These are phyloP conservation scores for Sporothrix pallida DNA, from an alignment of 2,329 filamentous ascomycete species.

Conservation along the genomic window DNA sequence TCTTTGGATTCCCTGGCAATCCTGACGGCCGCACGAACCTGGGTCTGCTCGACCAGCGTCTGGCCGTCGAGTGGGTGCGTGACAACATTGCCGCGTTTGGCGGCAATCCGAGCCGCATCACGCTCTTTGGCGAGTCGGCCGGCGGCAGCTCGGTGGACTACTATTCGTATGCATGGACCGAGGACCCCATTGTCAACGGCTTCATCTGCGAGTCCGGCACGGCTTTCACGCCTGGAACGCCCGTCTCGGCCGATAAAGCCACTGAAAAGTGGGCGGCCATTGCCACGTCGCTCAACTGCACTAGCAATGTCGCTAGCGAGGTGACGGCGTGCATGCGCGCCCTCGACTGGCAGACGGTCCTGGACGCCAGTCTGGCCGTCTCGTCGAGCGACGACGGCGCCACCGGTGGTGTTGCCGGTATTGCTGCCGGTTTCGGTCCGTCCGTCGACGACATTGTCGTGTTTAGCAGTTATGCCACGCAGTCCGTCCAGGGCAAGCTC, in stretches of 20 bases:
- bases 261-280: conserved; percentile 51
- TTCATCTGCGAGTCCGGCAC: conserved; percentile 55
- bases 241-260: conserved; percentile 51
- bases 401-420: conserved; percentile 44
- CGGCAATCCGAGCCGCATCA: conserved; percentile 50
- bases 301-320: conserved; percentile 38
- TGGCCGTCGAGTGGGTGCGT: conserved; percentile 56
- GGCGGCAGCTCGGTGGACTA: conserved; percentile 50
- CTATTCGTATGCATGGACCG: conserved; percentile 55
- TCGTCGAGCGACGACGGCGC: conserved; percentile 46
- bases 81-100: conserved; percentile 55
- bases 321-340: conserved; percentile 49
- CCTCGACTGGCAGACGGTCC: conserved; percentile 47
- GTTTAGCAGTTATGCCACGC: conserved; percentile 49
- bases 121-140: conserved; percentile 54
- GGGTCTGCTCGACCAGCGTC: conserved; percentile 57
- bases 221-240: conserved; percentile 44
- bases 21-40: conserved; percentile 48
- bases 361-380: conserved; percentile 47
- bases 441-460: conserved; percentile 49
- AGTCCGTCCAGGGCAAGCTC: conserved; percentile 47
- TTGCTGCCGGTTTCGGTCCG: conserved; percentile 51
- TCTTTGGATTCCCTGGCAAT: conserved; percentile 51
- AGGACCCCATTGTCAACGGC: conserved; percentile 56
- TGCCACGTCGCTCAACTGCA: conserved; percentile 49